Evolutionary conservation across 345 rosid species (phyloP), one percentile per base, ranked within the genome.

Genomic region (Psidium guajava): DNA sequence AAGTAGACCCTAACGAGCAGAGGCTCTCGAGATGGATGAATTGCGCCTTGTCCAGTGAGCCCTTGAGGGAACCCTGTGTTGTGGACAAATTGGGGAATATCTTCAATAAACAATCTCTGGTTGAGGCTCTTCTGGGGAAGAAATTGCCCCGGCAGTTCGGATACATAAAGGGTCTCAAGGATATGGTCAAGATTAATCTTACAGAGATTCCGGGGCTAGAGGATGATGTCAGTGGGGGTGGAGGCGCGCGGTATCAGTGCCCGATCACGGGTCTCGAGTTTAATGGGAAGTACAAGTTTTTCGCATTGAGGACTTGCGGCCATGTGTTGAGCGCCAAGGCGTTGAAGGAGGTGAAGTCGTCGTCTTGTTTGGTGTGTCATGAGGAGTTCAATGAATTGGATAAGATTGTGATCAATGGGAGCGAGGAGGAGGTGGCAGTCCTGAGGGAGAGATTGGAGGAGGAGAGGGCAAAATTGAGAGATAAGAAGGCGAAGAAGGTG

Each of bases 241-340:
- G 74, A 4, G 84, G 83, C 77, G 90, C 92, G 2, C 89, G 83
- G 89, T 98, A 93, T 88, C 97, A 94, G 88, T 98, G 99, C 86
- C 99, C 97, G 1, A 89, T 98, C 3, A 84, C 97, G 0, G 99
- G 97, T 57, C 85, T 93, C 18, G 99, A 96, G 84, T 96, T 98
- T 20, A 96, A 98, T 42, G 99, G 99, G 14, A 95, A 89, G 91
- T 93, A 92, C 42, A 98, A 89, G 88, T 98, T 96, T 90, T 92
- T 92, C 36, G 93, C 94, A 0, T 57, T 98, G 91, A 93, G 89
- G 85, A 91, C 89, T 52, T 97, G 99, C 14, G 99, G 99, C 53
- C 99, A 97, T 86, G 98, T 97, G 83, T 82, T 97, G 94, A 97
- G 99, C 84, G 87, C 96, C 6, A 97, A 96, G 90, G 99, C 98